Percentiles rank a stretch among this genome's conserved stretches.
These are phyloP conservation scores for Geotrichum aggregatum DNA, from an alignment of 1,139 yeast species.

Conservation along the genomic window DNA sequence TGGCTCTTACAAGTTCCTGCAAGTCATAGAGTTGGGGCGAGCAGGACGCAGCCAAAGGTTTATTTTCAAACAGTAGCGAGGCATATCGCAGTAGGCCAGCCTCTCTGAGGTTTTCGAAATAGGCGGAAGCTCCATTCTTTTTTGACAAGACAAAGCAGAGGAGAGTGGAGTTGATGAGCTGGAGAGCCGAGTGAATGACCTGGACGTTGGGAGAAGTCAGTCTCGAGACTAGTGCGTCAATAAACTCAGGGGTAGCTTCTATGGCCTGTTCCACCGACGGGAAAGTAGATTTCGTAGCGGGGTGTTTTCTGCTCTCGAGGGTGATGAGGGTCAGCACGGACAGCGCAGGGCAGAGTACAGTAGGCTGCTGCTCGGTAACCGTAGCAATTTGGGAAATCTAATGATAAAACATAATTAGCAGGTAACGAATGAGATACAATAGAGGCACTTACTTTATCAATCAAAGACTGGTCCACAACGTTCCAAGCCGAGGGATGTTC, in stretches of 20 bases:
- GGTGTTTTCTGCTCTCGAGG: constrained; percentile 26
- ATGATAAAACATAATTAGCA: not conserved
- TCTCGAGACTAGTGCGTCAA: constrained; percentile 28
- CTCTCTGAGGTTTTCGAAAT: constrained; percentile 27
- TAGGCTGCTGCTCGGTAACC: constrained; percentile 26
- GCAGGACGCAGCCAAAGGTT: constrained; percentile 30
- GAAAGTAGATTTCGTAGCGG: constrained; percentile 21
- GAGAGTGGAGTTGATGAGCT: constrained; percentile 29
- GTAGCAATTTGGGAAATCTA: constrained; percentile 26
- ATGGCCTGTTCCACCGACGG: constrained; percentile 28
- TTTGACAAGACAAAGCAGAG: constrained; percentile 28
- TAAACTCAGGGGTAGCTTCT: constrained; percentile 23
- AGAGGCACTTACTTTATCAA: constrained; percentile 25
- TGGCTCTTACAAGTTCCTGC: constrained; percentile 32
- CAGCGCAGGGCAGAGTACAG: constrained; percentile 32
- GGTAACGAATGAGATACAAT: not conserved
- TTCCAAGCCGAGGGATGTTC: constrained; percentile 32
- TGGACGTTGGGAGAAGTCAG: constrained; percentile 28
- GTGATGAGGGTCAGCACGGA: constrained; percentile 30
- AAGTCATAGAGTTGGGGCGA: constrained; percentile 32
- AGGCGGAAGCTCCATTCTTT: constrained; percentile 26
- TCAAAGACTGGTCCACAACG: constrained; percentile 30
- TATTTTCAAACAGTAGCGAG: constrained; percentile 30
- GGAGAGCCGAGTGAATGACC: constrained; percentile 29
- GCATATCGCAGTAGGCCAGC: constrained; percentile 30